Evolutionary conservation across 176 grass and related monocot species (phyloP), one percentile per base, ranked within the genome.

Genomic region (Ampelocalamus luodianensis): DNA sequence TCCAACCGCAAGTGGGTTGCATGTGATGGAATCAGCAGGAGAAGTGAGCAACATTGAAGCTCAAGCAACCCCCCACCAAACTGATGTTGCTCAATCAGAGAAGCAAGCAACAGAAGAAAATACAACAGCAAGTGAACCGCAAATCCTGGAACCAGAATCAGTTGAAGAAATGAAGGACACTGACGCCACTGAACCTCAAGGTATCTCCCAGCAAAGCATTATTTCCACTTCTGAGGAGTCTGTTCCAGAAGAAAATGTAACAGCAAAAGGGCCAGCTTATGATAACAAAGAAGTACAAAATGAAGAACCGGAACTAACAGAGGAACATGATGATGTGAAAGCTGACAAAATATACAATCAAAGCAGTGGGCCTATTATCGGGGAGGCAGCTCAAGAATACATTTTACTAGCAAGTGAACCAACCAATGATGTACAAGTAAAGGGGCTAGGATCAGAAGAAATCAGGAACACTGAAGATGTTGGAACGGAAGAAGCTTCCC

Each of bases 31-130:
- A 90, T 65, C 71, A 60, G 29, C 20, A 77, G 54, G 17, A 55
- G 78, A 70, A 7, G 42, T 65, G 53, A 82, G 44, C 42, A 71
- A 43, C 12, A 77, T 8, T 56, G 88, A 82, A 90, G 78, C 2
- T 39, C 66, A 79, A 45, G 34, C 1, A 69, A 70, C 24, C 40
- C 17, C 63, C 36, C 71, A 56, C 23, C 68, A 70, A 69, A 48
- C 43, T 27, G 32, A 37, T 55, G 8, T 8, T 71, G 24, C 23
- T 71, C 70, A 46, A 49, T 64, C 45, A 22, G 56, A 86, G n/a
- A 84, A 73, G 8, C 27, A 77, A 78, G 11, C 50, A 72, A 56
- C 58, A 67, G 84, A 90, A 67, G 84, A 73, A 73, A 90, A 16
- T 68, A 54, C 14, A 22, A 17, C 15, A 77, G 53, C 14, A 65